These are phyloP conservation scores for Sechiopsis laciniata DNA, from an alignment of 306 rosid species.

Conservation along the genomic window DNA sequence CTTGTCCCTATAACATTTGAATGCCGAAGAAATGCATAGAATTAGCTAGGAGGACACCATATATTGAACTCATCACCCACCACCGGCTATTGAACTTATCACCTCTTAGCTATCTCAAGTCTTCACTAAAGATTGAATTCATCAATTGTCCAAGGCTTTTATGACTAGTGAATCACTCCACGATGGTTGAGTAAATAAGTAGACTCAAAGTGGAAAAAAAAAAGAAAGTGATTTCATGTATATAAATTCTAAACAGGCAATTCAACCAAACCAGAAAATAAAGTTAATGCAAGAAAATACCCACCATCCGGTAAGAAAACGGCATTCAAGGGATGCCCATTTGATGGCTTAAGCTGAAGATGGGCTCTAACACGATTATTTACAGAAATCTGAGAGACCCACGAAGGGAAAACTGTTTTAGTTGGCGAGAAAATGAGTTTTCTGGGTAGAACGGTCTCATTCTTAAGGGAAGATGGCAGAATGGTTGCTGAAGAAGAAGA, in stretches of 20 bases:
- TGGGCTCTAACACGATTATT: slow-evolving; percentile 33
- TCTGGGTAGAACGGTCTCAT: slow-evolving; percentile 28
- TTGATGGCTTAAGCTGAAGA: slow-evolving; percentile 67
- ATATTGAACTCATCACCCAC: too few relatives aligned
- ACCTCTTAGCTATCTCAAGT: too few relatives aligned
- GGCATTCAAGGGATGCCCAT: slow-evolving; percentile 63
- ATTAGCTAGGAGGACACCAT: too few relatives aligned
- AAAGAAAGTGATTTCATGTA: not conserved
- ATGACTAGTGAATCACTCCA: too few relatives aligned
- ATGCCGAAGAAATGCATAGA: too few relatives aligned
- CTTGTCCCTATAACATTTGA: too few relatives aligned
- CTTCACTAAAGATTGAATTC: too few relatives aligned
- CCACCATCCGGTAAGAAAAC: slow-evolving; percentile 62
- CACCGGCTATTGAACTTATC: too few relatives aligned
- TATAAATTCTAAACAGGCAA: not conserved
- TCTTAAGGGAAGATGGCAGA: slow-evolving; percentile 35
- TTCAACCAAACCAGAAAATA: not conserved
- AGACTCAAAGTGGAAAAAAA: not conserved
- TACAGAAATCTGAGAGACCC: slow-evolving; percentile 37
- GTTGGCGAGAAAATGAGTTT: slow-evolving; percentile 32
- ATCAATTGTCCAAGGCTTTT: too few relatives aligned
- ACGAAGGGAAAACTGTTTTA: slow-evolving; percentile 24
- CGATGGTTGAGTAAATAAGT: too few relatives aligned
- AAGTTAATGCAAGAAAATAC: slow-evolving; percentile 23
- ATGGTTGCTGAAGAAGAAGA: slow-evolving; percentile 30